Evolutionary conservation across 2,329 filamentous ascomycete genomes (phyloP).

Genomic region (Cladophialophora carrionii): DNA sequence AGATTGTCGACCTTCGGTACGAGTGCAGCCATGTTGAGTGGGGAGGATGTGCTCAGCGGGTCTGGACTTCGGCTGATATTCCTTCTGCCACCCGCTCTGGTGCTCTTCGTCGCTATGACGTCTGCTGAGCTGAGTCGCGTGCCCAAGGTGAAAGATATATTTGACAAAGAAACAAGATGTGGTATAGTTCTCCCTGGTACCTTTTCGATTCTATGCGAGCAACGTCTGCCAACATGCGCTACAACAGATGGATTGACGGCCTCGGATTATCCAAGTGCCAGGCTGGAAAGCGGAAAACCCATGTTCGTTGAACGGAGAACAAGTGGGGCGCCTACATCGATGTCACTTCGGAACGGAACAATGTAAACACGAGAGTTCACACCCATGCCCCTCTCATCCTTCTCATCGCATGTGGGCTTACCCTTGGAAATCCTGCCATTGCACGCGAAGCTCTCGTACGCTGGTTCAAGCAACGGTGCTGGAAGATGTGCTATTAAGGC

Average conservation of each 20-base stretch:
- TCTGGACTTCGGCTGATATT: not conserved
- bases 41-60: not conserved
- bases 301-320: not conserved
- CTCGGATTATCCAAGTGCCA: not conserved
- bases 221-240: not conserved
- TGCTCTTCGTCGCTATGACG: not conserved
- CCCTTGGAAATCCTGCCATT: not conserved
- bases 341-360: not conserved
- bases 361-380: not conserved
- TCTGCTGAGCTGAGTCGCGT: not conserved
- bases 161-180: not conserved
- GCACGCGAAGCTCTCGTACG: not conserved
- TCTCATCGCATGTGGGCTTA: not conserved
- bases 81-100: not conserved
- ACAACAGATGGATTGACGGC: not conserved
- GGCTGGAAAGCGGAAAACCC: not conserved
- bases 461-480: slow-evolving; percentile 11
- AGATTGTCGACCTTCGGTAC: slow-evolving; percentile 36
- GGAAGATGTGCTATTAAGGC: slow-evolving; percentile 1
- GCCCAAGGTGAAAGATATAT: not conserved
- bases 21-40: slow-evolving; percentile 25
- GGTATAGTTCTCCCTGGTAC: not conserved
- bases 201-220: not conserved
- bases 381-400: not conserved
- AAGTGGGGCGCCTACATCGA: not conserved